Evolutionary conservation across 1,284 basidiomycete genomes (phyloP), one percentile per base, ranked within the genome.

Genomic region (Heterobasidion occidentale): DNA sequence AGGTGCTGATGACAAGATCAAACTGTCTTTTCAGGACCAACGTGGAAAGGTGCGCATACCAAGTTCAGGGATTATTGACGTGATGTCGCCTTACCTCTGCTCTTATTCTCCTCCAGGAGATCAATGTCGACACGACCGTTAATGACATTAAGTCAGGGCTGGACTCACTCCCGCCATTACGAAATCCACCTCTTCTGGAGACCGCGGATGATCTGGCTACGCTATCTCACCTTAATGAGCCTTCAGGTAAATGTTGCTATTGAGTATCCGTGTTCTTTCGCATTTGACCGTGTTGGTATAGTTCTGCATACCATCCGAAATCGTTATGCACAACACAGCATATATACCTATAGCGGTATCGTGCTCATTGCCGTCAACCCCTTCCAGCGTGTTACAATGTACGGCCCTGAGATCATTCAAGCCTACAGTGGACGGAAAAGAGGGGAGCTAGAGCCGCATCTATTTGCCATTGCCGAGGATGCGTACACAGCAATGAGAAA

Each of bases 391-490:
- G 88, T 94, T 64, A 90, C 90, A 48, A 84, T 92, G 60, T 96
- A 99, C 78, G 92, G 92, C 14, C 91, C 93, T 14, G 94, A 98
- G 67, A 94, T 98, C 68, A 96, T 99, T 46, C 95, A 99, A 73
- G 93, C 94, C 17, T 99, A 99, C 70, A 92, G 90, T 58, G 95
- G 94, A 47, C 78, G 92, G 57, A 83, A 86, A 66, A 89, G 94
- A 71, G 96, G 95, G 47, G 97, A 99, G 62, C 79, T 98, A 35
- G 97, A 99, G 68, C 97, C 97, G 0, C 97, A 99, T 76, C 72
- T 99, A 61, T 99, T 99, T 71, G 97, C 97, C 33, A 99, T 99
- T 64, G 97, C 97, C 12, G 97, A 99, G 71, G 97, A 99, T 76
- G 97, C 97, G 59, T 94, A 99, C 71, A 94, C 95, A 46, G 93